phyloP scores from a whole-genome alignment of 805 yeast species.

The Danielia oregonensis region DNA sequence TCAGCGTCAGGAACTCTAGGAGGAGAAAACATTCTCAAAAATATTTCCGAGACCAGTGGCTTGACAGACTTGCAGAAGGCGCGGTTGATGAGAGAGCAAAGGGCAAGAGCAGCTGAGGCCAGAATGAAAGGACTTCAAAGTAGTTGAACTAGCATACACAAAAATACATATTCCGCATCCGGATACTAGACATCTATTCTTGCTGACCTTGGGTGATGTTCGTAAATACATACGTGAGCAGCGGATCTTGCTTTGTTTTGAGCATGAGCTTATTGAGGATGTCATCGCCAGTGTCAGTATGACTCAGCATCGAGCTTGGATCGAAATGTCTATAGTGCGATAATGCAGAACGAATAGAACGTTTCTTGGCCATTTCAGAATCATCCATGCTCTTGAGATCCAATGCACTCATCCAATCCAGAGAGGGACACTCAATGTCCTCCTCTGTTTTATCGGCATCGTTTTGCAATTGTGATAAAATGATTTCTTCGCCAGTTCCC shows the following conservation, averaged over 20 bases:
- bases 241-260: slow-evolving; percentile 6
- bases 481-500: slow-evolving; percentile 47
- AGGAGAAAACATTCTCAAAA: slow-evolving; percentile 9
- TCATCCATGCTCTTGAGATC: slow-evolving; percentile 32
- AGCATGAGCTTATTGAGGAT: slow-evolving; percentile 9
- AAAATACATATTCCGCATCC: too few relatives aligned
- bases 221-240: slow-evolving; percentile 12
- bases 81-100: slow-evolving; percentile 84
- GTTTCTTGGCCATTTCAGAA: slow-evolving; percentile 26
- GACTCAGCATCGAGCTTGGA: slow-evolving; percentile 37
- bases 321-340: slow-evolving; percentile 61
- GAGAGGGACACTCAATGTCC: slow-evolving; percentile 8
- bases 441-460: slow-evolving; percentile 6
- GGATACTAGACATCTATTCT: background rate
- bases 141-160: too few relatives aligned
- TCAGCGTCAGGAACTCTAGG: slow-evolving; percentile 33
- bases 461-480: slow-evolving; percentile 1
- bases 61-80: slow-evolving; percentile 70
- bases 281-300: slow-evolving; percentile 14
- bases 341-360: slow-evolving; percentile 55
- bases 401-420: slow-evolving; percentile 56
- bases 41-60: slow-evolving; percentile 48
- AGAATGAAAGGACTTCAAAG: slow-evolving; percentile 38
- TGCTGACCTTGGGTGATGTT: slow-evolving; percentile 3
- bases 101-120: slow-evolving; percentile 96